Percentiles rank a stretch among this genome's conserved stretches.
These are phyloP conservation scores for Beauveria bassiana DNA, from an alignment of 2,329 filamentous ascomycete genomes.

Conservation along the genomic window DNA sequence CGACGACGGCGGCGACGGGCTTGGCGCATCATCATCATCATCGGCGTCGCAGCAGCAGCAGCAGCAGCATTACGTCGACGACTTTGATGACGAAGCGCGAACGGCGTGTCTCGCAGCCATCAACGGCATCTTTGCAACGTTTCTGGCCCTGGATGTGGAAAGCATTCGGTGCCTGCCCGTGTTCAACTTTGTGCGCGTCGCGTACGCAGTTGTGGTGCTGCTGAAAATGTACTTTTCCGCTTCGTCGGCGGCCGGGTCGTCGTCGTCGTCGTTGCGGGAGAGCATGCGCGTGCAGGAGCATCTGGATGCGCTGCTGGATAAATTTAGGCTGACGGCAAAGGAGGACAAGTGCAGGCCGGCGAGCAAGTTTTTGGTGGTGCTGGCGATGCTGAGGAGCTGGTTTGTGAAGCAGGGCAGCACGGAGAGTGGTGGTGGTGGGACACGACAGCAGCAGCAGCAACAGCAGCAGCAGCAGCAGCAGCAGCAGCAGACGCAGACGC, in stretches of 20 bases:
- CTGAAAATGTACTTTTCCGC: constrained; percentile 68
- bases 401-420: constrained; percentile 46
- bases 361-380: constrained; percentile 62
- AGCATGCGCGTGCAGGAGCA: constrained; percentile 59
- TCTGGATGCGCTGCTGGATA: constrained; percentile 61
- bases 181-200: constrained; percentile 63
- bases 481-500: constrained; percentile 5
- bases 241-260: constrained; percentile 32
- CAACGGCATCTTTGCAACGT: constrained; percentile 58
- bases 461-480: constrained; percentile 9
- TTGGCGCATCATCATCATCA: constrained; percentile 28
- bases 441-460: not conserved
- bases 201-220: constrained; percentile 63
- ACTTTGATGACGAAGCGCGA: constrained; percentile 51
- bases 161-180: constrained; percentile 59
- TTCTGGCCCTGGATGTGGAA: constrained; percentile 51
- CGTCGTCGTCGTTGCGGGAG: constrained; percentile 28
- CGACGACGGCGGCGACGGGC: constrained; percentile 38
- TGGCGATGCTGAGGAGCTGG: constrained; percentile 64
- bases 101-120: constrained; percentile 60
- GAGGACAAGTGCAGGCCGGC: constrained; percentile 58
- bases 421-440: constrained; percentile 5
- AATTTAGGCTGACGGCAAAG: constrained; percentile 57
- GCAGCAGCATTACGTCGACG: not conserved
- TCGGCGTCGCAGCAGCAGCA: constrained; percentile 23